Evolutionary conservation across 768 basidiomycete genomes (phyloP).

Genomic region (Pluteus cervinus): DNA sequence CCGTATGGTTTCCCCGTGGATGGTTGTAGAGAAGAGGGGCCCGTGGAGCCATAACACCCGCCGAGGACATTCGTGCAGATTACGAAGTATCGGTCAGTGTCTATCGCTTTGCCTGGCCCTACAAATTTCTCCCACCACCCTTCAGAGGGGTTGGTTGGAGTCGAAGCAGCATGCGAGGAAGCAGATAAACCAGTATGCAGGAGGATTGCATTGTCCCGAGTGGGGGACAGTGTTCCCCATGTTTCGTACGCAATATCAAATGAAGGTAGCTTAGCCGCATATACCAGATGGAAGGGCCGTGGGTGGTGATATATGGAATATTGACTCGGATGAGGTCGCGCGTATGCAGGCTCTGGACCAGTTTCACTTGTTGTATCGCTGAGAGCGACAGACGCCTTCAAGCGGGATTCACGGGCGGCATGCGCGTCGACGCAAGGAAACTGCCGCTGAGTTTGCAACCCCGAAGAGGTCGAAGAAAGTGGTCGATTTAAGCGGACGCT

Average conservation of each 20-base stretch:
- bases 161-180: constrained; percentile 90
- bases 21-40: constrained; percentile 81
- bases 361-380: constrained; percentile 28
- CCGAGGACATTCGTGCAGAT: constrained; percentile 96
- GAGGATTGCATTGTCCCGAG: constrained; percentile 83
- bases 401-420: constrained; percentile 56
- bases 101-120: constrained; percentile 88
- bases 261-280: constrained; percentile 48
- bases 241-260: constrained; percentile 96
- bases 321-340: constrained; percentile 67
- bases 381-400: constrained; percentile 22
- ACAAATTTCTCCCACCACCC: constrained; percentile 99
- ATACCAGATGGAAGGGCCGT: constrained; percentile 57
- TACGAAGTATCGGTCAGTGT: constrained; percentile 88
- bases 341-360: constrained; percentile 81
- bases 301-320: constrained; percentile 67
- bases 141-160: constrained; percentile 63
- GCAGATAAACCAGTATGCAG: constrained; percentile 96
- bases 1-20: constrained; percentile 69
- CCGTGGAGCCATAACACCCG: constrained; percentile 96
- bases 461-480: no score
- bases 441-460: constrained; percentile 22
- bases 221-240: constrained; percentile 84
- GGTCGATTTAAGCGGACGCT: no score
- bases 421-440: constrained; percentile 87